These are phyloP conservation scores for Rhododendron vialii DNA, from an alignment of 148 eudicot species.

Conservation along the genomic window DNA sequence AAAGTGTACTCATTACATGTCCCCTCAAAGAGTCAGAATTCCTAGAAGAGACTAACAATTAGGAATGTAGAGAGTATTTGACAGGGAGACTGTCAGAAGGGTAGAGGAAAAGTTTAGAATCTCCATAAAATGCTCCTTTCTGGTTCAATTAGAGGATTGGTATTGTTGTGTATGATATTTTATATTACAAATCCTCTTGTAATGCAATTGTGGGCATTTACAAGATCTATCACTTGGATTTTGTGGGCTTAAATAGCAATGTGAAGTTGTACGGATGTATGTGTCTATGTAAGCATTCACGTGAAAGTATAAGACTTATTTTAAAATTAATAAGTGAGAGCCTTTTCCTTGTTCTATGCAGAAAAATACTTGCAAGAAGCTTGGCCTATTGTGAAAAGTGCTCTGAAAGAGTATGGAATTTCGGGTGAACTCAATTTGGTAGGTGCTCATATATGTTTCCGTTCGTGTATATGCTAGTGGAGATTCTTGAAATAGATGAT, in stretches of 20 bases:
- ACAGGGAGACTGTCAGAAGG: neutral
- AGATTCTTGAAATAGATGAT: neutral
- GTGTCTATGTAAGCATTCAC: neutral
- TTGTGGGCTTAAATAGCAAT: neutral
- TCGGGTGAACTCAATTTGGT: slow-evolving; percentile 10
- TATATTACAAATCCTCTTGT: neutral
- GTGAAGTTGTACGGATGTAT: neutral
- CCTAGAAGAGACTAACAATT: neutral
- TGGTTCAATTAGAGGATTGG: neutral
- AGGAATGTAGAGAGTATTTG: neutral
- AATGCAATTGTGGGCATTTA: neutral
- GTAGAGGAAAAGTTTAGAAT: neutral
- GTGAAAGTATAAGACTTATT: neutral
- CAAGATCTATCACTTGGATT: neutral
- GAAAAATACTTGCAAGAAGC: slow-evolving; percentile 24
- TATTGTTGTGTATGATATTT: neutral
- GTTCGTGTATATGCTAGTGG: neutral
- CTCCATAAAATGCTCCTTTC: neutral
- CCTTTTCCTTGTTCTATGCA: slow-evolving; percentile 4
- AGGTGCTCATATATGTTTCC: neutral
- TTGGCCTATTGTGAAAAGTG: slow-evolving; percentile 20
- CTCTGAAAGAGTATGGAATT: slow-evolving; percentile 17
- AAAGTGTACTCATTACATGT: neutral
- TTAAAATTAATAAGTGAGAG: neutral
- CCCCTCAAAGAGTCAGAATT: neutral